These are phyloP conservation scores for Xylaria castorea DNA, from an alignment of 495 filamentous ascomycete genomes.

Conservation along the genomic window DNA sequence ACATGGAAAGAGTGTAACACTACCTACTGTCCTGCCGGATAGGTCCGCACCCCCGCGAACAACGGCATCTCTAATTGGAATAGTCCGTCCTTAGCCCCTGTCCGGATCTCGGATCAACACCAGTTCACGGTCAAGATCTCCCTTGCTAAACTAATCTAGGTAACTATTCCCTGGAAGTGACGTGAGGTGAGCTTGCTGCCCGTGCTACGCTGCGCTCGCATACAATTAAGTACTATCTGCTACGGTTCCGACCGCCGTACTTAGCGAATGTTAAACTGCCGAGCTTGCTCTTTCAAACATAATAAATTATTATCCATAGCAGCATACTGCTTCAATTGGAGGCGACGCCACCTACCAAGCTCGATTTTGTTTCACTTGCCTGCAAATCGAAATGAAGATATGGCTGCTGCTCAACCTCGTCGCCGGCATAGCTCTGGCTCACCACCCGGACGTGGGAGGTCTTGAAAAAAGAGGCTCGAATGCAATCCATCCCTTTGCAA, in stretches of 20 bases:
- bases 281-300: neutral
- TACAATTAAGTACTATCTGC: neutral
- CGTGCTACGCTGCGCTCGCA: neutral
- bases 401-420: slow-evolving; percentile 30
- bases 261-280: neutral
- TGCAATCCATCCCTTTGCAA: slow-evolving; percentile 34
- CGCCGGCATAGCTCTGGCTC: slow-evolving; percentile 29
- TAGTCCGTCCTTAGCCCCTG: neutral
- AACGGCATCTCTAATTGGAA: neutral
- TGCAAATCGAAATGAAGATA: neutral
- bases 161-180: too few species aligned
- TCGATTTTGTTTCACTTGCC: neutral
- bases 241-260: neutral
- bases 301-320: neutral
- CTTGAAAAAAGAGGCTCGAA: neutral
- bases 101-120: neutral
- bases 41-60: neutral
- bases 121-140: neutral
- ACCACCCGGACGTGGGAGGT: slow-evolving; percentile 27
- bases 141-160: neutral
- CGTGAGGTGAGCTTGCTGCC: too few species aligned
- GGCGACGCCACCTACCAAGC: neutral
- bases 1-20: neutral
- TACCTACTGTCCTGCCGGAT: neutral
- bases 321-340: neutral